Conservation (phyloP, 352 stramenopile genomes). For the Globisporangium polare region DNA sequence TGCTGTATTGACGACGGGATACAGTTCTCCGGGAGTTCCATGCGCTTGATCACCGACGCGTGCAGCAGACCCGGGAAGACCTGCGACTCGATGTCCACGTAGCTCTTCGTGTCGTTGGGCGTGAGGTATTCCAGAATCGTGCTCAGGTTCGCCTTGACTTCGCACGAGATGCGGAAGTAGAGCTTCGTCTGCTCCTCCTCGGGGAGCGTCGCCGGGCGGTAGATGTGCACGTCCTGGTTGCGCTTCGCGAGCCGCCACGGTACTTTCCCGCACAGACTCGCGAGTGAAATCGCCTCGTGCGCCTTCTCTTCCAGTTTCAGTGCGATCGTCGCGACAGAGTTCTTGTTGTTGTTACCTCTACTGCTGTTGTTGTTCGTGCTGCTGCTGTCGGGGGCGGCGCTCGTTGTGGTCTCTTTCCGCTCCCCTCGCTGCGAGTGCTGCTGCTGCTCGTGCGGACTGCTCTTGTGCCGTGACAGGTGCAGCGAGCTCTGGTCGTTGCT, state of each 20-base stretch:
- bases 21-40: conserved; percentile 45
- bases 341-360: conserved; percentile 23
- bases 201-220: conserved; percentile 43
- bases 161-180: conserved; percentile 81
- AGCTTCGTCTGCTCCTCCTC: conserved; percentile 54
- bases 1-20: background rate
- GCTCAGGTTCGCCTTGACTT: conserved; percentile 71
- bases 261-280: conserved; percentile 53
- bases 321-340: conserved; percentile 45
- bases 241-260: conserved; percentile 69
- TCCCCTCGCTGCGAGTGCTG: background rate
- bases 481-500: conserved; percentile 7
- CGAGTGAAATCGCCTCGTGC: conserved; percentile 56
- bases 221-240: conserved; percentile 81
- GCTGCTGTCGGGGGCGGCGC: conserved; percentile 15
- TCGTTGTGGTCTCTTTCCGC: conserved; percentile 13
- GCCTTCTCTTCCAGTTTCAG: conserved; percentile 69
- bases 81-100: conserved; percentile 78
- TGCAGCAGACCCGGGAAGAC: conserved; percentile 79
- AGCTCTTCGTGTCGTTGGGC: conserved; percentile 62
- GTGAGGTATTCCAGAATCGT: conserved; percentile 83
- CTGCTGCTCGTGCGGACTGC: background rate
- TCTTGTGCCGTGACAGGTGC: conserved; percentile 10
- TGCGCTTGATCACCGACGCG: conserved; percentile 74
- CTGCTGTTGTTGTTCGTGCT: conserved; percentile 11